Evolutionary conservation across 192 early-diverging fungal genomes (phyloP).

Genomic region (Geranomyces variabilis): DNA sequence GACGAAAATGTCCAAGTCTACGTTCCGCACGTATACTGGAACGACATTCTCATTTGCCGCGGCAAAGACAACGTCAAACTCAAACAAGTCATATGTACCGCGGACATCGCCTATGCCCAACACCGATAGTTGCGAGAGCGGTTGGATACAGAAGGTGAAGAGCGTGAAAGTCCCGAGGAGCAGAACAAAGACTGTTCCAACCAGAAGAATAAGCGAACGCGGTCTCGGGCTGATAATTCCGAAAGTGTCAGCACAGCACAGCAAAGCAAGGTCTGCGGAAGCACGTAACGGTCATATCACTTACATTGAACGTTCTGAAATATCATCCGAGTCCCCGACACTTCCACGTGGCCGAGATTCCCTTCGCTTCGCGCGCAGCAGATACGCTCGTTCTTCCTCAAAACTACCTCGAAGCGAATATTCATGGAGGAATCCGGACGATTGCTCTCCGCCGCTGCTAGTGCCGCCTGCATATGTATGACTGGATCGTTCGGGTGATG

Average conservation of each 20-base stretch:
- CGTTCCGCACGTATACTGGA: conserved; percentile 2
- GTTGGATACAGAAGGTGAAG: conserved; percentile 22
- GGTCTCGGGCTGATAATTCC: background rate
- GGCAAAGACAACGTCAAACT: conserved; percentile 22
- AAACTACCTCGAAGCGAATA: background rate
- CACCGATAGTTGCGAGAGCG: conserved; percentile 2
- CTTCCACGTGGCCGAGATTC: background rate
- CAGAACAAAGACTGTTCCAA: background rate
- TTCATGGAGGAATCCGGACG: conserved; percentile 1
- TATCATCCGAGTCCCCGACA: background rate
- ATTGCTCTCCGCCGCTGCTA: background rate
- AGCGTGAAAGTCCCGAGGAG: conserved; percentile 2
- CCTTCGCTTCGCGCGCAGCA: background rate
- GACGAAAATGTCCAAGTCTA: conserved; percentile 24
- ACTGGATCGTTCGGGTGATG: background rate
- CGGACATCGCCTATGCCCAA: conserved; percentile 7
- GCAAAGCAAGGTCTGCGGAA: background rate
- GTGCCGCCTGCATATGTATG: background rate
- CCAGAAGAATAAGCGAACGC: background rate
- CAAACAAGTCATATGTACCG: background rate
- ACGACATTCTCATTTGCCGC: conserved; percentile 13
- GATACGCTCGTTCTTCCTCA: conserved; percentile 9
- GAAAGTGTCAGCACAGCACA: background rate
- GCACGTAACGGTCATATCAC: background rate
- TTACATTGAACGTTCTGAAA: background rate